Conservation (phyloP, 2,329 filamentous ascomycete genomes). For the Chaetothyriales sp. region DNA sequence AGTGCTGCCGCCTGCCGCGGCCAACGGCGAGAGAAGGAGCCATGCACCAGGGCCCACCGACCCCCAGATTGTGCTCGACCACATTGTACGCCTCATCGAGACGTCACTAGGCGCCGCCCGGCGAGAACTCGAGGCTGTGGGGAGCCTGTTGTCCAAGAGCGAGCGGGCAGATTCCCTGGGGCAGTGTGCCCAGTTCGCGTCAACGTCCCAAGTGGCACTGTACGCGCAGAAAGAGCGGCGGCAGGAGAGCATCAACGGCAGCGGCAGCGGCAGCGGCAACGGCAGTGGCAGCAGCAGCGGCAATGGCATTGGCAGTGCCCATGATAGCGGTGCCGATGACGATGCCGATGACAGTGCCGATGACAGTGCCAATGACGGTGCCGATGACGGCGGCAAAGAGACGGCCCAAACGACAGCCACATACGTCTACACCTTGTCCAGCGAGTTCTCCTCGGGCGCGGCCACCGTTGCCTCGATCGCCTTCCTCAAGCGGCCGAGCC, state of each 20-base stretch:
- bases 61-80: conserved; percentile 55
- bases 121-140: conserved; percentile 64
- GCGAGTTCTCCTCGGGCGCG: conserved; percentile 65
- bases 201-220: conserved; percentile 72
- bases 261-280: background rate
- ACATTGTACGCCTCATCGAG: conserved; percentile 56
- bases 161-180: conserved; percentile 67
- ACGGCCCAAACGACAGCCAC: background rate
- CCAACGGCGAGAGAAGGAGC: conserved; percentile 12
- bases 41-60: conserved; percentile 36
- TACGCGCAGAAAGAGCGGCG: conserved; percentile 72
- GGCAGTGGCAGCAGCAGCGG: background rate
- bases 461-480: conserved; percentile 77
- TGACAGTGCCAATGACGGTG: conserved; percentile 12
- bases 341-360: conserved; percentile 10
- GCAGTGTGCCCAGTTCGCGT: conserved; percentile 77
- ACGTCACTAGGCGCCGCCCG: conserved; percentile 62
- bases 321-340: background rate
- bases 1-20: conserved; percentile 12
- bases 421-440: conserved; percentile 67
- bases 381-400: conserved; percentile 13
- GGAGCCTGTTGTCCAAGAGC: conserved; percentile 65
- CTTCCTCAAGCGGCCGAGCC: conserved; percentile 75
- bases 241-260: conserved; percentile 16
- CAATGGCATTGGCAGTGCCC: background rate